Evolutionary conservation across 2,329 filamentous ascomycete genomes (phyloP).

Genomic region (Colletotrichum liaoningense): DNA sequence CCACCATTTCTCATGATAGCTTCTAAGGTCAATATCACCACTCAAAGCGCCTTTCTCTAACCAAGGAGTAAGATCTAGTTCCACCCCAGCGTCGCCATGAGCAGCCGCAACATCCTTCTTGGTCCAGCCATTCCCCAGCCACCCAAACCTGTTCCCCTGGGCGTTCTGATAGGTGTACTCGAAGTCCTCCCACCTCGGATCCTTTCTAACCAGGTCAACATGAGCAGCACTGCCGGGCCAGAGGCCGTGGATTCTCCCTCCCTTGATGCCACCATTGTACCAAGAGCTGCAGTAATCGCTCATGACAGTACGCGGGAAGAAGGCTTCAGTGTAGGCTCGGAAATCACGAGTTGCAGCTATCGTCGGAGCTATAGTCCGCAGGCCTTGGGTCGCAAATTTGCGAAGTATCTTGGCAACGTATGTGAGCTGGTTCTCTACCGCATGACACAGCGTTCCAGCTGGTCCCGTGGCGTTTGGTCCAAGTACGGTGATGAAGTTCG

Average conservation of each 20-base stretch:
- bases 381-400: constrained; percentile 74
- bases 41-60: background rate
- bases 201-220: constrained; percentile 65
- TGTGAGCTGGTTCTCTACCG: constrained; percentile 72
- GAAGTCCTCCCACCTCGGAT: constrained; percentile 67
- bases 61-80: background rate
- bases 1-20: background rate
- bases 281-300: constrained; percentile 73
- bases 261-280: constrained; percentile 75
- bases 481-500: constrained; percentile 72
- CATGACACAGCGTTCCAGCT: constrained; percentile 75
- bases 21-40: background rate
- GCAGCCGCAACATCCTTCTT: constrained; percentile 56
- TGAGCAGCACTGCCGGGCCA: constrained; percentile 78
- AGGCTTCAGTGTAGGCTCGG: constrained; percentile 66
- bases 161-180: constrained; percentile 58
- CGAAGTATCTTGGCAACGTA: constrained; percentile 76
- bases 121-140: constrained; percentile 76
- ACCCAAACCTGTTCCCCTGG: constrained; percentile 65
- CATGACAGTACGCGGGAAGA: constrained; percentile 65
- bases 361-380: constrained; percentile 69
- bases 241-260: constrained; percentile 72
- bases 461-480: constrained; percentile 70
- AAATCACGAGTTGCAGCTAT: constrained; percentile 73
- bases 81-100: background rate